These are phyloP conservation scores for Boletus rubroflammeus DNA, from an alignment of 768 basidiomycete species.

Conservation along the genomic window DNA sequence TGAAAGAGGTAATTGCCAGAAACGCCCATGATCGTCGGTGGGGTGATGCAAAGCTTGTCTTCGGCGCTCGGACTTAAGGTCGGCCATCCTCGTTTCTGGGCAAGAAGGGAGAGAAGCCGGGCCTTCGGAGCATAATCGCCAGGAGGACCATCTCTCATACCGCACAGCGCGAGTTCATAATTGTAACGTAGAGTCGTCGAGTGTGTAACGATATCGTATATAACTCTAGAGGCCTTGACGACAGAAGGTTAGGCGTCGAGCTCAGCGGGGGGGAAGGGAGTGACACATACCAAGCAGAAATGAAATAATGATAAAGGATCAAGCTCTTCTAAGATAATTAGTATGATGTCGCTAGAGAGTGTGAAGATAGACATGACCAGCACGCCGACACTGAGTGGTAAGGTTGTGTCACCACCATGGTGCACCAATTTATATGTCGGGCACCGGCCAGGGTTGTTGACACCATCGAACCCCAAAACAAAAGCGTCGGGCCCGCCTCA, in stretches of 20 bases:
- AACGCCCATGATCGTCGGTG: slow-evolving; percentile 33
- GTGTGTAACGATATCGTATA: slow-evolving; percentile 18
- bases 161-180: slow-evolving; percentile 32
- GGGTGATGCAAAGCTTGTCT: slow-evolving; percentile 30
- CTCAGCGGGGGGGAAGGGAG: background rate
- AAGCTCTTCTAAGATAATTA: slow-evolving; percentile 33
- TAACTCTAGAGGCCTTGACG: slow-evolving; percentile 24
- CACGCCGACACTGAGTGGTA: slow-evolving; percentile 28
- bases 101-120: slow-evolving; percentile 29
- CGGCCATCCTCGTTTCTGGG: slow-evolving; percentile 33
- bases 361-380: slow-evolving; percentile 35
- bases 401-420: slow-evolving; percentile 5
- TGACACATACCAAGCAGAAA: slow-evolving; percentile 28
- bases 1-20: slow-evolving; percentile 33
- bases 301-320: slow-evolving; percentile 32
- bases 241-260: background rate
- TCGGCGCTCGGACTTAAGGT: slow-evolving; percentile 30
- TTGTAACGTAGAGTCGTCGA: slow-evolving; percentile 32
- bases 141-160: slow-evolving; percentile 27
- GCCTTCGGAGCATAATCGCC: slow-evolving; percentile 15
- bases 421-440: slow-evolving; percentile 31
- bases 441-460: slow-evolving; percentile 20
- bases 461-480: slow-evolving; percentile 30
- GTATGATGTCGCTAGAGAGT: slow-evolving; percentile 29
- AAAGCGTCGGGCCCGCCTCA: slow-evolving; percentile 33